Base-by-base conservation (phyloP, 2,329 filamentous ascomycete genomes). In the Cladorrhinum sp. region DNA sequence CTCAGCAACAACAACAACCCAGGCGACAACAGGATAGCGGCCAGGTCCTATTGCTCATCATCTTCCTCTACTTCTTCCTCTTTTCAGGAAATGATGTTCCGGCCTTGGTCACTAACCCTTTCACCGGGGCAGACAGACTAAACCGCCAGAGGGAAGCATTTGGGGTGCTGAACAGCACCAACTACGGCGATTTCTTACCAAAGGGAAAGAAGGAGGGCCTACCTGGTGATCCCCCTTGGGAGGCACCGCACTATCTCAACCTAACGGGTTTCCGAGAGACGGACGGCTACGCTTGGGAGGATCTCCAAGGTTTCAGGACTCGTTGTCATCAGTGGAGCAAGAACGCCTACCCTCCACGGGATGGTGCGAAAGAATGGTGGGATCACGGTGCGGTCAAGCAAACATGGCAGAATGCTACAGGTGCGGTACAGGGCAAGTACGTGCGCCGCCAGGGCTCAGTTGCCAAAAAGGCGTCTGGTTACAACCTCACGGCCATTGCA, bases 371-470 rank as follows among this genome's bases (percentile, higher is more conserved):
- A 22, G 66, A 65, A 25, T 64, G 69, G 24, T 74, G 73, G 73
- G 71, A 72, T 52, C 53, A 67, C 13, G 72, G 69, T 10, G 61
- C 64, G 27, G 65, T 62, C 9, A 61, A 66, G 57, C 80, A 83
- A 1, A 77, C 88, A n/a, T 96, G 93, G 81, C 83, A 83, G 70
- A 93, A 96, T 71, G 83, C 90, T 5, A 92, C 91, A 1, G 90
- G 92, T 3, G 86, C 86, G 29, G 79, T 96, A 38, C 83, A 86
- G 52, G 92, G 92, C n/a, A 79, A 86, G 60, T 96, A 91, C 90
- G 79, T 86, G 58, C 85, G 86, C 50, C 81, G 78, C 53, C 79
- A 78, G 49, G 79, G 76, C 13, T 82, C 76, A 68, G 78, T 75
- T 58, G 72, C 64, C 64, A 79, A 73, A 66, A 79, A 69, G 63